phyloP scores from a whole-genome alignment of 345 rosid genomes.

The Microthlaspi erraticum region DNA sequence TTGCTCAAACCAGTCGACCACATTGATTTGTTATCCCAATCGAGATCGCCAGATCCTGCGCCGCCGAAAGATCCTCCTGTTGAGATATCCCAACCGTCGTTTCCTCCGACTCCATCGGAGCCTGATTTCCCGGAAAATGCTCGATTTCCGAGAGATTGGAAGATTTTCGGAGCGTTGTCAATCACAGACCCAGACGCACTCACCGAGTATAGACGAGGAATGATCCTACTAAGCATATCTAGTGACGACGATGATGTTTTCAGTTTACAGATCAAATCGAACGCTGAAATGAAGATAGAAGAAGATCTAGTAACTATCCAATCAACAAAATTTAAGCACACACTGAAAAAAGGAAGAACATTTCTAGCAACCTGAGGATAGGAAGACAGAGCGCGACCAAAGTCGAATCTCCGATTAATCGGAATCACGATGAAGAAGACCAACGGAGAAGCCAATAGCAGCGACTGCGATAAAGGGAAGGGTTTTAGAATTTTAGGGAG shows the following conservation, averaged over 20 bases:
- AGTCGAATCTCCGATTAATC: conserved; percentile 29
- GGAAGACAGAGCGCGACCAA: neutral
- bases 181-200: conserved; percentile 37
- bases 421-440: conserved; percentile 40
- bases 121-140: conserved; percentile 53
- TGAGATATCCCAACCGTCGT: conserved; percentile 47
- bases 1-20: conserved; percentile 93
- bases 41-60: conserved; percentile 51
- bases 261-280: conserved; percentile 11
- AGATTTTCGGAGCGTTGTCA: conserved; percentile 28
- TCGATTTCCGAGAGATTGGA: conserved; percentile 33
- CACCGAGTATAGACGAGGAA: conserved; percentile 54
- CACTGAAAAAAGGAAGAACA: neutral
- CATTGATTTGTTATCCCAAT: conserved; percentile 77
- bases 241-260: neutral
- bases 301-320: conserved; percentile 24
- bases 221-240: conserved; percentile 52
- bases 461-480: conserved; percentile 34
- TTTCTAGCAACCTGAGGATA: conserved; percentile 2
- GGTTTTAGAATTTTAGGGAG: conserved; percentile 29
- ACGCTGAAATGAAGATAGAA: conserved; percentile 22
- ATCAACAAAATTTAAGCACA: neutral
- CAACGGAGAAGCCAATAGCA: conserved; percentile 37
- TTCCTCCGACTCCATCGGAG: conserved; percentile 45
- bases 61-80: conserved; percentile 51